Percentiles rank a stretch among this genome's conserved stretches.
Evolutionary conservation across 1,284 basidiomycete genomes (phyloP).

Genomic region (Fomitiporia mediterranea): DNA sequence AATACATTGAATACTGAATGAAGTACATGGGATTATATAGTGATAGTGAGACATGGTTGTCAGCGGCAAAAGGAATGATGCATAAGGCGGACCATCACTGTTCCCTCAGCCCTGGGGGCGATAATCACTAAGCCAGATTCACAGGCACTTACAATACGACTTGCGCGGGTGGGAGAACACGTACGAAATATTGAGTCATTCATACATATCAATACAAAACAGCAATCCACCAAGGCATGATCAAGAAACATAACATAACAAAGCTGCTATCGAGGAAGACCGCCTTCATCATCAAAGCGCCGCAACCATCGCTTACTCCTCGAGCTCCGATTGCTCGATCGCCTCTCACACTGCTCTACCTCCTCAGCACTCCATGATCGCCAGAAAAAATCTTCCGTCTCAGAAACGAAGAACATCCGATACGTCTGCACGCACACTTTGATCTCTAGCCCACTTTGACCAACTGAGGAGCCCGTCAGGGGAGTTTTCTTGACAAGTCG

Average conservation of each 20-base stretch:
- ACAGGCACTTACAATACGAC: too few species aligned
- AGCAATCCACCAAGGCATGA: not conserved
- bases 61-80: too few species aligned
- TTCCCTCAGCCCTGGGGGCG: too few species aligned
- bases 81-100: too few species aligned
- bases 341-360: conserved; percentile 23
- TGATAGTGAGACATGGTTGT: not conserved
- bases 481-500: conserved; percentile 19
- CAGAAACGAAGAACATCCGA: conserved; percentile 76
- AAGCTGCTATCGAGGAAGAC: conserved; percentile 16
- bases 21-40: not conserved
- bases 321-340: conserved; percentile 23
- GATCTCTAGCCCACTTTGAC: conserved; percentile 64
- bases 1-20: not conserved
- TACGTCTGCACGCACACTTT: conserved; percentile 85
- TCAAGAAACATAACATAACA: not conserved
- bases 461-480: conserved; percentile 38
- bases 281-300: conserved; percentile 23
- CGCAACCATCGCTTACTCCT: conserved; percentile 31
- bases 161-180: too few species aligned
- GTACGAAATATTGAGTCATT: too few species aligned
- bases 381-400: conserved; percentile 65
- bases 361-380: conserved; percentile 34
- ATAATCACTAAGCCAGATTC: too few species aligned
- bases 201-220: conserved; percentile 6